A percentile compares a stretch with the other conserved stretches of the same genome.
Evolutionary conservation across 1,284 basidiomycete genomes (phyloP).

Genomic region (Exobasidium cylindrosporum): DNA sequence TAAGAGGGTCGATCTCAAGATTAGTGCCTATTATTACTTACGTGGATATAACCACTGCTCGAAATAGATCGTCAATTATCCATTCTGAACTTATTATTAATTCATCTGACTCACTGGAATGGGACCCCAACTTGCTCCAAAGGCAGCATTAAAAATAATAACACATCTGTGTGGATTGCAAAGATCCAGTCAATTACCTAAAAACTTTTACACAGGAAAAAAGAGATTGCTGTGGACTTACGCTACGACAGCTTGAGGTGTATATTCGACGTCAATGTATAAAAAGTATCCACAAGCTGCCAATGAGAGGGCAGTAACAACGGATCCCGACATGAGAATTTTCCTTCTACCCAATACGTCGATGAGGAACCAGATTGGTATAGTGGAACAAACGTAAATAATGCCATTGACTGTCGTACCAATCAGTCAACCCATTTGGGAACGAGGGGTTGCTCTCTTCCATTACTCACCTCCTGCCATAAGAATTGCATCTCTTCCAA

Average conservation of each 20-base stretch:
- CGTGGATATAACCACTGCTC: background rate
- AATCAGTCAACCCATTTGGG: too few species aligned
- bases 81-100: too few species aligned
- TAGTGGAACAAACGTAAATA: constrained; percentile 66
- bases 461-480: constrained; percentile 86
- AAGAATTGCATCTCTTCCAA: constrained; percentile 89
- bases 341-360: constrained; percentile 85
- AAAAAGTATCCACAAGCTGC: constrained; percentile 85
- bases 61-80: too few species aligned
- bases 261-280: constrained; percentile 69
- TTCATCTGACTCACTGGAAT: constrained; percentile 62
- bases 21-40: background rate
- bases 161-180: constrained; percentile 57
- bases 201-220: too few species aligned
- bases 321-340: constrained; percentile 88
- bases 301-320: constrained; percentile 70
- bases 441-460: too few species aligned
- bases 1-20: too few species aligned
- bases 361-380: constrained; percentile 83
- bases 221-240: background rate
- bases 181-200: too few species aligned
- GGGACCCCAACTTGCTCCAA: constrained; percentile 70
- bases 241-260: constrained; percentile 79
- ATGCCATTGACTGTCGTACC: constrained; percentile 39
- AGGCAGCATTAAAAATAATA: constrained; percentile 88